Conservation (phyloP, 169 alveolate species). For the Eimeria necatrix region DNA sequence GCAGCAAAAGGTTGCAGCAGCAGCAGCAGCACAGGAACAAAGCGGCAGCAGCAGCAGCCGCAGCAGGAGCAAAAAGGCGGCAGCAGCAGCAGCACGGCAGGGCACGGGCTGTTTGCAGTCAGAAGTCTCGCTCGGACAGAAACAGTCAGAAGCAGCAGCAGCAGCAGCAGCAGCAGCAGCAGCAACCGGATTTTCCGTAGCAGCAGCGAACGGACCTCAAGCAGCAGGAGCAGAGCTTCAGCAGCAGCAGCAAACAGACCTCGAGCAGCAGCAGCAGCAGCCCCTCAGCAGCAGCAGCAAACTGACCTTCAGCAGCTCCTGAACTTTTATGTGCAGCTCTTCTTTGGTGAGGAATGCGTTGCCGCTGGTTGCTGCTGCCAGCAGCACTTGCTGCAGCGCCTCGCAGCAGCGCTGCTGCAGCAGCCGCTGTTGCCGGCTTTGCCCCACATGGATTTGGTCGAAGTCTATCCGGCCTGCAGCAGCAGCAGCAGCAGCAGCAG, state of each 20-base stretch:
- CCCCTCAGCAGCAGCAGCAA: not conserved
- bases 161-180: not conserved
- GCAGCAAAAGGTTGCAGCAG: not conserved
- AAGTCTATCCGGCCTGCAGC: conserved; percentile 74
- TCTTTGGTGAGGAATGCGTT: conserved; percentile 29
- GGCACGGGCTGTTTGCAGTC: too few species aligned
- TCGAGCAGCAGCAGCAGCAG: too few species aligned
- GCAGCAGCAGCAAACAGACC: too few species aligned
- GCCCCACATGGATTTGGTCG: conserved; percentile 78
- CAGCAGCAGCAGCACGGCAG: not conserved
- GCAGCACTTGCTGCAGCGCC: conserved; percentile 67
- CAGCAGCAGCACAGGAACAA: not conserved
- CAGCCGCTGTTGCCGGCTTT: conserved; percentile 77
- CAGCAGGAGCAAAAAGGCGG: not conserved
- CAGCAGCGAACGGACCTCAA: not conserved
- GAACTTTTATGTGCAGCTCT: conserved; percentile 19
- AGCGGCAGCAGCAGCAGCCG: not conserved
- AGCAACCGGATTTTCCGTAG: not conserved
- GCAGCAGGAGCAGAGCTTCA: conserved; percentile 2
- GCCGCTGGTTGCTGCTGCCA: conserved; percentile 51
- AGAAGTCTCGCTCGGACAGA: too few species aligned
- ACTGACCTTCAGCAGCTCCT: conserved; percentile 59
- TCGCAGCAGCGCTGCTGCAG: conserved; percentile 64
- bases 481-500: not conserved
- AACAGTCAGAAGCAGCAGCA: not conserved